Evolutionary conservation across 208 protist genomes (phyloP).

Genomic region (Leishmania gerbilli): DNA sequence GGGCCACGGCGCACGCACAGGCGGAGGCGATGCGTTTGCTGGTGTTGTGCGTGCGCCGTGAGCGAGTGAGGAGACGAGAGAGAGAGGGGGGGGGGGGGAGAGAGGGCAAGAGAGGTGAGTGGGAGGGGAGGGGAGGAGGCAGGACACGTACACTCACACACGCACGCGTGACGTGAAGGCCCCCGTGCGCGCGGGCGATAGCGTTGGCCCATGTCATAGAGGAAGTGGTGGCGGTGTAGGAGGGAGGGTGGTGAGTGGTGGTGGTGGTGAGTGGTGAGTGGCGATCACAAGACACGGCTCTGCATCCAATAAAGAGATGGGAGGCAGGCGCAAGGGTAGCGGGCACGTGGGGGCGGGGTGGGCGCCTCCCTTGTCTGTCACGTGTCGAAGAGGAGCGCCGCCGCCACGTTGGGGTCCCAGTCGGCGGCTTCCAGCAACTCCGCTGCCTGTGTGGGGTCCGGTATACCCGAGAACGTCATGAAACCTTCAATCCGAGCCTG

Average conservation of each 20-base stretch:
- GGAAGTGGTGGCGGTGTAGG: no score
- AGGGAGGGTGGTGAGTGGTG: no score
- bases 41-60: not conserved
- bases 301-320: no score
- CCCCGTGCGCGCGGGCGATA: no score
- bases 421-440: conserved; percentile 48
- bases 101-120: not conserved
- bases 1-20: not conserved
- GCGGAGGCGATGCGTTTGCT: not conserved
- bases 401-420: conserved; percentile 55
- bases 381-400: conserved; percentile 20
- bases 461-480: conserved; percentile 44
- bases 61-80: not conserved
- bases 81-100: not conserved
- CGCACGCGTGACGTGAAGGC: not conserved
- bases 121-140: not conserved
- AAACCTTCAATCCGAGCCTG: conserved; percentile 27
- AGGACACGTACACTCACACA: conserved; percentile 8
- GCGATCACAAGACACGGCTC: no score
- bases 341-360: not conserved
- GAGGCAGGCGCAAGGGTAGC: not conserved
- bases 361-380: not conserved
- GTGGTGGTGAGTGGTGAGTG: no score
- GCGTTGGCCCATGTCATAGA: no score
- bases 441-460: conserved; percentile 18